phyloP scores from a whole-genome alignment of 140 eudicot species.

The Stevia rebaudiana region DNA sequence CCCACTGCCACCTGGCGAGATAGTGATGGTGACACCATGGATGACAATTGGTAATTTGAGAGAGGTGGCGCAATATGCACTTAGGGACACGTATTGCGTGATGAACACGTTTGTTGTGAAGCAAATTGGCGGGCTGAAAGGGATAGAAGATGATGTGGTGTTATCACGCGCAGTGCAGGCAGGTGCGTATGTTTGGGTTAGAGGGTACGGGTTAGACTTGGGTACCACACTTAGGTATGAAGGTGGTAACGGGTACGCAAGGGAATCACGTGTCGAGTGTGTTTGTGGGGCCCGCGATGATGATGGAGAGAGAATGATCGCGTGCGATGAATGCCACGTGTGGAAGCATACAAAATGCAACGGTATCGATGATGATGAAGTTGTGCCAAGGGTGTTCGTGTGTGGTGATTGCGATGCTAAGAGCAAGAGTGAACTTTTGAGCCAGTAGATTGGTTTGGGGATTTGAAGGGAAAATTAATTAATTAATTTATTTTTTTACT shows the following conservation, averaged over 20 bases:
- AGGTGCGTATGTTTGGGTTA: constrained; percentile 57
- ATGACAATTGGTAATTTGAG: constrained; percentile 43
- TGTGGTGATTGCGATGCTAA: constrained; percentile 37
- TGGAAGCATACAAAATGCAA: constrained; percentile 48
- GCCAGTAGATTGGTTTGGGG: constrained; percentile 20
- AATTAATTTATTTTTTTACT: constrained; percentile 17
- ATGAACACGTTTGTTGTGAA: constrained; percentile 57
- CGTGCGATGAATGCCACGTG: constrained; percentile 51
- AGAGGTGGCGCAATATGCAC: constrained; percentile 47
- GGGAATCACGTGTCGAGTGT: constrained; percentile 35
- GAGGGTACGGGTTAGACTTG: constrained; percentile 69
- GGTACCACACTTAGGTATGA: constrained; percentile 50
- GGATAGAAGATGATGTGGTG: constrained; percentile 43
- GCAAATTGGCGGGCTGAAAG: constrained; percentile 68
- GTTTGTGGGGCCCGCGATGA: constrained; percentile 42
- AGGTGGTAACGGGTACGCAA: constrained; percentile 36
- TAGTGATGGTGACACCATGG: constrained; percentile 50
- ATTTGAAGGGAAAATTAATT: not conserved
- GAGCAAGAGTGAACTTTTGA: constrained; percentile 33
- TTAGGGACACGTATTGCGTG: constrained; percentile 58
- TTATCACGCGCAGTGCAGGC: constrained; percentile 38
- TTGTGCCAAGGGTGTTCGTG: constrained; percentile 27
- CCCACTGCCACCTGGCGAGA: constrained; percentile 59
- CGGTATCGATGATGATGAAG: constrained; percentile 43
- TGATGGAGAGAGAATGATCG: constrained; percentile 60